Evolutionary conservation across 306 rosid species (phyloP).

Genomic region (apple (Malus domestica)): ASM211411v1 NC_041801.1:2728501-2729000

Average conservation of each 20-base stretch:
- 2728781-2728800: background rate
- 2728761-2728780: background rate
- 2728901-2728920: background rate
- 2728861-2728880: background rate
- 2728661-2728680: background rate
- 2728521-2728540: background rate
- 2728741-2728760: background rate
- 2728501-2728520: no score
- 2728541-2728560: background rate
- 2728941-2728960: no score
- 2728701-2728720: background rate
- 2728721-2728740: background rate
- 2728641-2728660: slow-evolving; percentile 5
- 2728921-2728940: no score
- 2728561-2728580: background rate
- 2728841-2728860: background rate
- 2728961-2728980: background rate
- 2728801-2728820: background rate
- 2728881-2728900: background rate
- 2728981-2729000: background rate
- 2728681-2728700: background rate
- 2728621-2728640: background rate
- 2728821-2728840: background rate
- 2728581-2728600: background rate
- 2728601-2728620: background rate